Percentiles rank a stretch among this genome's conserved stretches.
phyloP scores from a whole-genome alignment of 345 rosid genomes.

The Brassica rapa region DNA sequence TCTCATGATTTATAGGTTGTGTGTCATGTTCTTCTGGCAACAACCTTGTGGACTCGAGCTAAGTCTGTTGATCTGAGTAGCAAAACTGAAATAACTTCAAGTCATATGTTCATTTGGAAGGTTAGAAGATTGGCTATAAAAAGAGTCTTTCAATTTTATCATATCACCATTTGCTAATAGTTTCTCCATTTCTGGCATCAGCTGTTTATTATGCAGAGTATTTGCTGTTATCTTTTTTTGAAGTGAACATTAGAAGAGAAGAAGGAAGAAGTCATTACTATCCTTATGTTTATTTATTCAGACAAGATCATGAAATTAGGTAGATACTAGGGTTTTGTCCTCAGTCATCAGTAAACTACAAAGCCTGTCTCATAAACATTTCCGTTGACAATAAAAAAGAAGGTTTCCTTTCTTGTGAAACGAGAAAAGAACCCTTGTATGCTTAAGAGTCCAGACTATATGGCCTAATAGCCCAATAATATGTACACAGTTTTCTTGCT shows the following conservation, averaged over 20 bases:
- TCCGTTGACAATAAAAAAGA: neutral
- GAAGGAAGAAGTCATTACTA: neutral
- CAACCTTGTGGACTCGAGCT: conserved; percentile 69
- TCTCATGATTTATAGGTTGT: conserved; percentile 47
- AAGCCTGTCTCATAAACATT: no score
- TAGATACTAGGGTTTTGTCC: conserved; percentile 1
- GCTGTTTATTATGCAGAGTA: conserved; percentile 87
- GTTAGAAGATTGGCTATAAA: conserved; percentile 39
- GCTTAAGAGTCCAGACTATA: neutral
- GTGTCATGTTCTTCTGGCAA: conserved; percentile 69
- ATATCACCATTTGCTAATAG: conserved; percentile 6
- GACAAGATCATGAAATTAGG: conserved; percentile 9
- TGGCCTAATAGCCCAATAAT: neutral
- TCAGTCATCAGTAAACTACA: no score
- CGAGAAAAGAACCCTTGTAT: neutral
- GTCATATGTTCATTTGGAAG: conserved; percentile 98
- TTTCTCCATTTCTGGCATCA: conserved; percentile 39
- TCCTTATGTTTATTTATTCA: conserved; percentile 6
- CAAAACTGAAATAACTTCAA: conserved; percentile 79
- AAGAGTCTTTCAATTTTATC: neutral
- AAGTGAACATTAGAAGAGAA: conserved; percentile 45
- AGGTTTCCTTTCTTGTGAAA: neutral
- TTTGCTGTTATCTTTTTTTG: conserved; percentile 72
- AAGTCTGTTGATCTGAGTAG: conserved; percentile 69
- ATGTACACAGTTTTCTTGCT: no score